Evolutionary conservation across 1,139 yeast genomes (phyloP).

Genomic region (Kazachstania sp.): DNA sequence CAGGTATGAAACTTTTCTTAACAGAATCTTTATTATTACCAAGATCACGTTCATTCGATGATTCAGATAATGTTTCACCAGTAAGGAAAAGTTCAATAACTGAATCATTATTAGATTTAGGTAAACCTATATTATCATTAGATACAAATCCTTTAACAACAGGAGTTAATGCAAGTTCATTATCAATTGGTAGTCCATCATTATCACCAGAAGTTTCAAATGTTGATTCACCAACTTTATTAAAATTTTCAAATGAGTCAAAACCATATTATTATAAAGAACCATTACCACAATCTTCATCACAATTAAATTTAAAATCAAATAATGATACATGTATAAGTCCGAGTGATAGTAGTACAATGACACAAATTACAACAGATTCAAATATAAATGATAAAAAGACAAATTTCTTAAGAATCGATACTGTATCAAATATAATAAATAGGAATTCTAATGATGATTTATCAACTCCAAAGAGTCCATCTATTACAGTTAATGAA

Average conservation of each 20-base stretch:
- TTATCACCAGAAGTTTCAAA: constrained; percentile 23
- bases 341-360: constrained; percentile 2
- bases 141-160: constrained; percentile 22
- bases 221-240: constrained; percentile 26
- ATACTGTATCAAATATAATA: background rate
- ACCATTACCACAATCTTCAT: constrained; percentile 21
- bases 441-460: background rate
- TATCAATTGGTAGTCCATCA: constrained; percentile 21
- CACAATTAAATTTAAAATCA: background rate
- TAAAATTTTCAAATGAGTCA: constrained; percentile 21
- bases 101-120: background rate
- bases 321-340: background rate
- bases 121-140: constrained; percentile 20
- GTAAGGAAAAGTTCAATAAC: background rate
- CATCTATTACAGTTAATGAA: constrained; percentile 20
- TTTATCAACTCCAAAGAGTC: constrained; percentile 14
- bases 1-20: constrained; percentile 18
- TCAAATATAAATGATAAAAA: background rate
- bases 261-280: constrained; percentile 25
- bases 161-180: constrained; percentile 13
- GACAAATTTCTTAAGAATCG: constrained; percentile 1
- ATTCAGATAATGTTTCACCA: background rate
- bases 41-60: constrained; percentile 17
- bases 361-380: background rate
- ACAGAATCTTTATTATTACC: constrained; percentile 25